Percentiles rank a stretch among this genome's conserved stretches.
phyloP scores from a whole-genome alignment of 345 rosid species.

The Brassica incana region DNA sequence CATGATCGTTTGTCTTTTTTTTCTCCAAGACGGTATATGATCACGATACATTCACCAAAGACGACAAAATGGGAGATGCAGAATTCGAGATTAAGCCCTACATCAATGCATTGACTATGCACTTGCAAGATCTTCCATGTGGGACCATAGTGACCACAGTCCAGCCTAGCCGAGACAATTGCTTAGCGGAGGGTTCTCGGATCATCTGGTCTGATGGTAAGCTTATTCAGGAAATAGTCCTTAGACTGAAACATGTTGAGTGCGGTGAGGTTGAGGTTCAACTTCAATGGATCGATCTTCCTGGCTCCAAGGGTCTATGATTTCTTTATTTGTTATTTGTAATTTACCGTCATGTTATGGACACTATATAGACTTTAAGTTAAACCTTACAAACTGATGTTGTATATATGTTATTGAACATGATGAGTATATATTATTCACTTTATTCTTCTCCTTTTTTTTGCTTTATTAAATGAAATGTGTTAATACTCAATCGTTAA shows the following conservation, averaged over 20 bases:
- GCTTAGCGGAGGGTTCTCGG: slow-evolving; percentile 62
- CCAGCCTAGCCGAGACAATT: slow-evolving; percentile 60
- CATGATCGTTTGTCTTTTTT: not conserved
- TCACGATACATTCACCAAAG: slow-evolving; percentile 77
- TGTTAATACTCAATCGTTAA: not conserved
- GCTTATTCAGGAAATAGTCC: slow-evolving; percentile 61
- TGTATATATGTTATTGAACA: not conserved
- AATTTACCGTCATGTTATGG: not conserved
- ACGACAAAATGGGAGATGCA: slow-evolving; percentile 93
- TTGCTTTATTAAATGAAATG: not conserved
- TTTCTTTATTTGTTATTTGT: not conserved
- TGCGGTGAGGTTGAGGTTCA: slow-evolving; percentile 81
- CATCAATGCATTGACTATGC: slow-evolving; percentile 61
- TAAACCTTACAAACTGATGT: not conserved
- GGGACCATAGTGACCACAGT: slow-evolving; percentile 59
- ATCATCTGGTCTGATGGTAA: slow-evolving; percentile 48
- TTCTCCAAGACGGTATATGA: slow-evolving; percentile 67
- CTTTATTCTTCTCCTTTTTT: not conserved
- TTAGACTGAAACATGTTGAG: slow-evolving; percentile 73
- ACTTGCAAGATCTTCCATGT: slow-evolving; percentile 46
- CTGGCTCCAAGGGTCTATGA: slow-evolving; percentile 56
- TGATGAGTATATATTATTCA: not conserved
- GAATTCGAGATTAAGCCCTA: slow-evolving; percentile 60
- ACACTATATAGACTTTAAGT: not conserved
- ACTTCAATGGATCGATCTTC: slow-evolving; percentile 80